Evolutionary conservation across 192 early-diverging fungal species (phyloP).

Genomic region (Backusella liffmaniae): DNA sequence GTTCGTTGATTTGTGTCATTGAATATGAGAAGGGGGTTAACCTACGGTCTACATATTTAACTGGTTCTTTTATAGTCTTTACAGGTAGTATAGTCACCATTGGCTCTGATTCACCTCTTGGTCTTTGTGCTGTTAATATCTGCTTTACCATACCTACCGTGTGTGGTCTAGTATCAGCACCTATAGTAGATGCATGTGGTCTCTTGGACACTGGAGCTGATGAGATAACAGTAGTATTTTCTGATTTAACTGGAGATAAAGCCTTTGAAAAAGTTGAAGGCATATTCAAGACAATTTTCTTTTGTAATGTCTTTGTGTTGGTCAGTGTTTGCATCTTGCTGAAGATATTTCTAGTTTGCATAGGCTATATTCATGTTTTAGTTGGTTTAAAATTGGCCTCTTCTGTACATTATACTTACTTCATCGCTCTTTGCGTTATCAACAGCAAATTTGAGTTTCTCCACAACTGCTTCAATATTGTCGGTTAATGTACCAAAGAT

Average conservation of each 20-base stretch:
- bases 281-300: neutral
- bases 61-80: neutral
- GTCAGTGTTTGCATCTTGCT: conserved; percentile 13
- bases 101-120: conserved; percentile 8
- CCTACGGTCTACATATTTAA: conserved; percentile 9
- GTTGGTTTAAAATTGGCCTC: no score
- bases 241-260: neutral
- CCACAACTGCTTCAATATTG: conserved; percentile 32
- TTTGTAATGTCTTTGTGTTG: neutral
- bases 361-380: neutral
- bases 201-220: neutral
- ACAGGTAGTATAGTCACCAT: neutral
- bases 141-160: neutral
- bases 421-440: conserved; percentile 28
- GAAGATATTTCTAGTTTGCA: conserved; percentile 11
- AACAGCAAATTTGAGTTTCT: conserved; percentile 27
- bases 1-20: neutral
- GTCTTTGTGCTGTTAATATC: neutral
- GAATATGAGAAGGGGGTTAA: neutral
- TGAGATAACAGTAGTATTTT: neutral
- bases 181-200: conserved; percentile 6
- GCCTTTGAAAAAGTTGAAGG: neutral
- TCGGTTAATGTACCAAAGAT: conserved; percentile 28
- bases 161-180: neutral
- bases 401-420: neutral